Evolutionary conservation across 1,284 basidiomycete genomes (phyloP).

Genomic region (Pholiota adiposa): DNA sequence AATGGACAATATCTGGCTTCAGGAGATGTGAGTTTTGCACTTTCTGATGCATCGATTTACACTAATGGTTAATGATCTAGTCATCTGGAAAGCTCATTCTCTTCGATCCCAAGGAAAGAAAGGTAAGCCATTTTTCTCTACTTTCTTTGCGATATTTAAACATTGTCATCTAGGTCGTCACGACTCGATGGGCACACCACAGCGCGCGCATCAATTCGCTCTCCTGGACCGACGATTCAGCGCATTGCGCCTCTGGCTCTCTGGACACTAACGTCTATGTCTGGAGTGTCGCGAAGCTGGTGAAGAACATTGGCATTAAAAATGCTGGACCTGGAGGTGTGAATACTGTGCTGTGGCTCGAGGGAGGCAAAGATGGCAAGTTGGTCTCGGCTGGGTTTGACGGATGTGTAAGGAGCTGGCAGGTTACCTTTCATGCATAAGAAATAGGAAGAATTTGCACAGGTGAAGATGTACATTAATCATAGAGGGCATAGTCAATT

Average conservation of each 20-base stretch:
- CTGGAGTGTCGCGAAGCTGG: slow-evolving; percentile 81
- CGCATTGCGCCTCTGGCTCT: slow-evolving; percentile 84
- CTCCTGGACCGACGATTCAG: slow-evolving; percentile 76
- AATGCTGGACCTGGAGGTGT: slow-evolving; percentile 87
- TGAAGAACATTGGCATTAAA: slow-evolving; percentile 84
- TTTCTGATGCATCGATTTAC: slow-evolving; percentile 15
- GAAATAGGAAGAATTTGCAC: too few species aligned
- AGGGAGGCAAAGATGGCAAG: slow-evolving; percentile 45
- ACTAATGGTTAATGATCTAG: slow-evolving; percentile 37
- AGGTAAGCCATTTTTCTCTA: slow-evolving; percentile 40
- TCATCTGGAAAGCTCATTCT: slow-evolving; percentile 81
- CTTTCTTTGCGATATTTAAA: background rate
- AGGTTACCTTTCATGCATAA: slow-evolving; percentile 56
- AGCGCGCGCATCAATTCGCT: slow-evolving; percentile 82
- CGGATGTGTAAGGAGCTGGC: slow-evolving; percentile 80
- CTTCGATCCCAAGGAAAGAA: slow-evolving; percentile 71
- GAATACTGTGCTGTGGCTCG: slow-evolving; percentile 82
- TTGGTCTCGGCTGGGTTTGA: slow-evolving; percentile 85
- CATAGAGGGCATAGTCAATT: too few species aligned
- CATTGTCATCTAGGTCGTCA: slow-evolving; percentile 68
- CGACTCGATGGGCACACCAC: slow-evolving; percentile 89
- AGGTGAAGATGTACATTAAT: too few species aligned
- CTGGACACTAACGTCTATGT: slow-evolving; percentile 93
- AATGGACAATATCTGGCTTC: slow-evolving; percentile 78
- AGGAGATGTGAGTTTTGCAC: slow-evolving; percentile 68